phyloP scores from a whole-genome alignment of 108 stramenopile species.

The Nitzschia sp. region DNA sequence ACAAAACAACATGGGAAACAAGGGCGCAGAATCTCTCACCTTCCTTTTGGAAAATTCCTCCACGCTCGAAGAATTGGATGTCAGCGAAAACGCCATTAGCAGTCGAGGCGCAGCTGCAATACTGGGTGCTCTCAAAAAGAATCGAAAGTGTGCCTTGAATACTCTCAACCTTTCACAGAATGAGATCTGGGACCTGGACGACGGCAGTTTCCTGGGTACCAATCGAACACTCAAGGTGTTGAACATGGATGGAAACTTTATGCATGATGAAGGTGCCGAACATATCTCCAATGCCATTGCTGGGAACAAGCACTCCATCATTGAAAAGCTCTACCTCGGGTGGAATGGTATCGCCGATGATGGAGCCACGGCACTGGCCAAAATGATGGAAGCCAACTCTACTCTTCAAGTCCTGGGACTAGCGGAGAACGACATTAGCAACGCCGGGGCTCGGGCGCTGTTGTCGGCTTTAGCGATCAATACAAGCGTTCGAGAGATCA shows the following conservation, averaged over 20 bases:
- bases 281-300: conserved; percentile 30
- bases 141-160: neutral
- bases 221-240: conserved; percentile 30
- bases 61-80: conserved; percentile 31
- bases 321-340: conserved; percentile 32
- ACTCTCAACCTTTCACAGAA: conserved; percentile 28
- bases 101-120: conserved; percentile 17
- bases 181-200: conserved; percentile 36
- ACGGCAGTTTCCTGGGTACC: conserved; percentile 16
- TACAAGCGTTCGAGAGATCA: conserved; percentile 29
- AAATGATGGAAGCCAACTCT: conserved; percentile 27
- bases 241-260: conserved; percentile 29
- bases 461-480: conserved; percentile 27
- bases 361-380: conserved; percentile 28
- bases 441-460: conserved; percentile 29
- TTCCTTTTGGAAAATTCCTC: conserved; percentile 17
- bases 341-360: conserved; percentile 34
- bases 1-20: conserved; percentile 30
- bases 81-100: conserved; percentile 34
- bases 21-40: conserved; percentile 17
- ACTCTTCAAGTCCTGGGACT: conserved; percentile 33
- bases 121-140: neutral
- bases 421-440: conserved; percentile 35
- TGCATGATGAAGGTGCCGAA: conserved; percentile 31
- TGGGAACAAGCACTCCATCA: conserved; percentile 7